These are phyloP conservation scores for Incumbomyces lentus DNA, from an alignment of 2,329 filamentous ascomycete genomes.

Conservation along the genomic window DNA sequence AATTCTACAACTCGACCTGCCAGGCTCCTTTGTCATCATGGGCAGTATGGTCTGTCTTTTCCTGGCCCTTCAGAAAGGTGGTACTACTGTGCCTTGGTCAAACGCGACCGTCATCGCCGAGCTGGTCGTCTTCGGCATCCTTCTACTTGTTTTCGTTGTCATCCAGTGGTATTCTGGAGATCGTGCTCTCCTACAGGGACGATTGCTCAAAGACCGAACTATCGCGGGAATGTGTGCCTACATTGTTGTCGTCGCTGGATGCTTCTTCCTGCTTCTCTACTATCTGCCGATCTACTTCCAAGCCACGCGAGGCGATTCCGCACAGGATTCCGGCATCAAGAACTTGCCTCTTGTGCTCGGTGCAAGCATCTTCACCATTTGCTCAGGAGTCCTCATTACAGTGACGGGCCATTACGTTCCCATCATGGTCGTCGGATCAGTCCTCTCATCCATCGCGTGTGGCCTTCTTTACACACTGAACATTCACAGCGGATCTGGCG, in stretches of 20 bases:
- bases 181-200: conserved; percentile 29
- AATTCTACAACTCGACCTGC: conserved; percentile 36
- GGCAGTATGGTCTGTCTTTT: conserved; percentile 31
- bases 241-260: conserved; percentile 28
- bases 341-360: conserved; percentile 35
- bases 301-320: conserved; percentile 25
- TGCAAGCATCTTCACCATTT: conserved; percentile 25
- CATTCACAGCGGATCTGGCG: conserved; percentile 18
- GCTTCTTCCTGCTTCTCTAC: conserved; percentile 32
- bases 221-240: conserved; percentile 28
- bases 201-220: conserved; percentile 30
- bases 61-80: conserved; percentile 39
- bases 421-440: conserved; percentile 21
- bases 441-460: conserved; percentile 21
- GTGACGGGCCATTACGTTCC: conserved; percentile 22
- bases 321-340: conserved; percentile 30
- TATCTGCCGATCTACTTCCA: conserved; percentile 44
- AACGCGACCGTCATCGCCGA: conserved; percentile 34
- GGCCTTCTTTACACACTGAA: conserved; percentile 29
- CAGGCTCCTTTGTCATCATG: conserved; percentile 33
- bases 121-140: conserved; percentile 34
- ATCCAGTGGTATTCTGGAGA: conserved; percentile 31
- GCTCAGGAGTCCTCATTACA: conserved; percentile 25
- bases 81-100: conserved; percentile 28
- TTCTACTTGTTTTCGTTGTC: conserved; percentile 27